These are phyloP conservation scores for Stephanodiscus triporus DNA, from an alignment of 108 stramenopile species.

Conservation along the genomic window DNA sequence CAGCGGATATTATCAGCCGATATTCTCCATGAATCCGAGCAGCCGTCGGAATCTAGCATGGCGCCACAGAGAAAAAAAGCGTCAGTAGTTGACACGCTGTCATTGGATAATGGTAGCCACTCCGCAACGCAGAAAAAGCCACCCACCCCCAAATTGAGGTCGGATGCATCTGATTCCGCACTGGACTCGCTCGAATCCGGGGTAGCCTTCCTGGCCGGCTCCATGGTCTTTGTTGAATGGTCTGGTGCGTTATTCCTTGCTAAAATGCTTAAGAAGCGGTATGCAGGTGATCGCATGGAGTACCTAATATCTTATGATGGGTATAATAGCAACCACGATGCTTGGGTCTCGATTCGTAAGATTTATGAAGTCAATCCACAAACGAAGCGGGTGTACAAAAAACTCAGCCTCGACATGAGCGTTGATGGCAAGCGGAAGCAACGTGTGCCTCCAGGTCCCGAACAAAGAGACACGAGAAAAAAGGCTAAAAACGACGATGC, in stretches of 20 bases:
- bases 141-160: conserved; percentile 25
- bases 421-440: conserved; percentile 19
- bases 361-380: conserved; percentile 56
- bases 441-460: conserved; percentile 15
- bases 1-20: conserved; percentile 29
- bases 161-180: conserved; percentile 32
- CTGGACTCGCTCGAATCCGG: conserved; percentile 38
- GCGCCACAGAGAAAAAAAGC: conserved; percentile 5
- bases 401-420: conserved; percentile 7
- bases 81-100: not conserved
- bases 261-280: conserved; percentile 56
- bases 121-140: conserved; percentile 14
- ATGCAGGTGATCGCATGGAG: conserved; percentile 43
- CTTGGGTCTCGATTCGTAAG: conserved; percentile 51
- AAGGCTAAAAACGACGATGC: conserved; percentile 20
- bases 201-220: conserved; percentile 54
- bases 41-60: conserved; percentile 9
- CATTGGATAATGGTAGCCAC: not conserved
- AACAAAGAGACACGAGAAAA: conserved; percentile 27
- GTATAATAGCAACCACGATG: conserved; percentile 44
- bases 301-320: conserved; percentile 53
- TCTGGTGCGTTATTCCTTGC: conserved; percentile 47
- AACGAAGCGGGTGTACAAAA: conserved; percentile 51
- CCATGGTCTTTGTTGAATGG: conserved; percentile 49
- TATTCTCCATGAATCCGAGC: conserved; percentile 14